These are phyloP conservation scores for Fusarium mundagurra DNA, from an alignment of 2,329 filamentous ascomycete species.

Conservation along the genomic window DNA sequence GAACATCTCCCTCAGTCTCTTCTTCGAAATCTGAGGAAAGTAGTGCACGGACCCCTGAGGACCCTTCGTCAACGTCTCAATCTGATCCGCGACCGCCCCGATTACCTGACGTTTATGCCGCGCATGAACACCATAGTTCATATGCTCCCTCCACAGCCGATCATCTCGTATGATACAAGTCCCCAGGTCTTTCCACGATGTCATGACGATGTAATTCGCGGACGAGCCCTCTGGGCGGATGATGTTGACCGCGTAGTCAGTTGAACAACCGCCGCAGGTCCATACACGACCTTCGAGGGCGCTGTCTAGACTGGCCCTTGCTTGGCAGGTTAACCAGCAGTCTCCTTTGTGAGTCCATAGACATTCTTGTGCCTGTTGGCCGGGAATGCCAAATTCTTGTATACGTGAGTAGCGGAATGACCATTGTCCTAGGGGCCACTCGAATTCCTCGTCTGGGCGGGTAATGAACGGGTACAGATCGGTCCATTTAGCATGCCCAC, in stretches of 20 bases:
- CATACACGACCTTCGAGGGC: neutral
- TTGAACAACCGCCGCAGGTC: neutral
- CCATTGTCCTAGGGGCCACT: neutral
- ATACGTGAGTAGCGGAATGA: neutral
- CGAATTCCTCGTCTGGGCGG: neutral
- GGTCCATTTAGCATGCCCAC: neutral
- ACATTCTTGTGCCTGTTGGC: neutral
- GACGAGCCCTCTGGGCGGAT: neutral
- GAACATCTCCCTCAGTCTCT: neutral
- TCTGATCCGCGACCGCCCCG: neutral
- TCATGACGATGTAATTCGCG: neutral
- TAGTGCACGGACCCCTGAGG: rapidly evolving
- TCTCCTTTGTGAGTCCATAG: neutral
- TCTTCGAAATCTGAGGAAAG: neutral
- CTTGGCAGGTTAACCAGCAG: neutral
- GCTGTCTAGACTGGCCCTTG: neutral
- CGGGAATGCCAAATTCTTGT: neutral
- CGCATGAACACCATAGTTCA: neutral
- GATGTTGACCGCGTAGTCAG: neutral
- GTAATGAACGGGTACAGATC: neutral
- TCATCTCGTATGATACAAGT: neutral
- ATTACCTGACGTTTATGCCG: neutral
- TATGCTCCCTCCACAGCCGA: neutral
- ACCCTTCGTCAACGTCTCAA: neutral
- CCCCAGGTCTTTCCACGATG: neutral